phyloP scores from a whole-genome alignment of 805 yeast genomes.

The Saccharomycopsis oosterbeekiorum region DNA sequence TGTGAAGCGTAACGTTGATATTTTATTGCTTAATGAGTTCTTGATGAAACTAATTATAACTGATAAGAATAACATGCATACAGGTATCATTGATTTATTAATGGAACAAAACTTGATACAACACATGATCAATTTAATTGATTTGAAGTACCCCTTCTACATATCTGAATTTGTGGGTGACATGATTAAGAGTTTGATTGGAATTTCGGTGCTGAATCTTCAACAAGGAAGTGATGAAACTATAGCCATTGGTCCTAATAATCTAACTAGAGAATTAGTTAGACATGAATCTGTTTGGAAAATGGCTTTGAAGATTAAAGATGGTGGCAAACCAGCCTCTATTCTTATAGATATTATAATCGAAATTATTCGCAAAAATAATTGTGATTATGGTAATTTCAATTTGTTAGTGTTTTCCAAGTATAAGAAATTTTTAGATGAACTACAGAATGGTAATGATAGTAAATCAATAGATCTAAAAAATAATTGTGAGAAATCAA shows the following conservation, averaged over 20 bases:
- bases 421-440: background rate
- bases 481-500: too few relatives aligned
- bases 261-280: conserved; percentile 81
- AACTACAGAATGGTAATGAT: background rate
- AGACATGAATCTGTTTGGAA: conserved; percentile 57
- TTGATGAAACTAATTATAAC: conserved; percentile 82
- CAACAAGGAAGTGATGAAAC: conserved; percentile 82
- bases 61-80: conserved; percentile 81
- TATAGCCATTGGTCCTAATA: conserved; percentile 93
- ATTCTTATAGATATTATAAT: conserved; percentile 93
- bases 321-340: conserved; percentile 79
- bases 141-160: conserved; percentile 55
- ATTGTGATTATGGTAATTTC: conserved; percentile 87
- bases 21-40: conserved; percentile 84
- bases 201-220: conserved; percentile 63
- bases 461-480: background rate
- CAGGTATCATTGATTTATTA: conserved; percentile 73
- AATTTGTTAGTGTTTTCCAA: conserved; percentile 27
- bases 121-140: conserved; percentile 59
- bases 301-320: conserved; percentile 67
- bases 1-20: conserved; percentile 78
- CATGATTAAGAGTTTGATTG: conserved; percentile 83
- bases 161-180: conserved; percentile 92
- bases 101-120: conserved; percentile 67
- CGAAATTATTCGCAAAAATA: conserved; percentile 89